These are phyloP conservation scores for Davidsoniella australis DNA, from an alignment of 2,329 filamentous ascomycete species.

Conservation along the genomic window DNA sequence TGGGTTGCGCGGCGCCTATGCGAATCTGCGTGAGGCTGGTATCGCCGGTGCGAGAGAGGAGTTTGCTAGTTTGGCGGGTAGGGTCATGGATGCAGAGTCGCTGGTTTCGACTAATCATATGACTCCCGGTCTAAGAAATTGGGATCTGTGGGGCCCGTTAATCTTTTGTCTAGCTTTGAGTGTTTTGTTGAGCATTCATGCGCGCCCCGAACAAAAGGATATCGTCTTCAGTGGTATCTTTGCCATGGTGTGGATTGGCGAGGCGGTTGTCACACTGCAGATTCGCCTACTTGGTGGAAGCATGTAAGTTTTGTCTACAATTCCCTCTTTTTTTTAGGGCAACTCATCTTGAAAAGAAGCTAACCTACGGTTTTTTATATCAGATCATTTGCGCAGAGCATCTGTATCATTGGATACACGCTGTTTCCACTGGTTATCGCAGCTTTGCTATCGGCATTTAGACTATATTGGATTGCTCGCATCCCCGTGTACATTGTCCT, in stretches of 20 bases:
- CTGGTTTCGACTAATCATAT: conserved; percentile 49
- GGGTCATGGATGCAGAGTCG: conserved; percentile 46
- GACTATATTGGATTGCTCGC: conserved; percentile 60
- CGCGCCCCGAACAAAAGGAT: conserved; percentile 63
- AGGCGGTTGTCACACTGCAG: conserved; percentile 92
- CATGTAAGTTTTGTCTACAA: conserved; percentile 49
- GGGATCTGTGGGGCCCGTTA: conserved; percentile 95
- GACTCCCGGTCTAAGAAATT: conserved; percentile 82
- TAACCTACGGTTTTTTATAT: conserved; percentile 3
- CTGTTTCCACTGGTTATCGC: conserved; percentile 94
- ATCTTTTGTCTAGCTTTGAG: conserved; percentile 85
- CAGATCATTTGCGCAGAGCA: conserved; percentile 92
- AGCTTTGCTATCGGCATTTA: conserved; percentile 68
- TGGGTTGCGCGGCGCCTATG: conserved; percentile 43
- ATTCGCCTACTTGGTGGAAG: conserved; percentile 92
- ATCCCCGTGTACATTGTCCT: conserved; percentile 84
- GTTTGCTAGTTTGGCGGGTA: conserved; percentile 40
- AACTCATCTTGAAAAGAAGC: background rate
- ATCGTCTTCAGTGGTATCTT: conserved; percentile 92
- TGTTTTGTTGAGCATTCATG: conserved; percentile 71
- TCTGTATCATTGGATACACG: conserved; percentile 97
- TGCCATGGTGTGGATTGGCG: conserved; percentile 89
- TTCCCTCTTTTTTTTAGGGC: background rate
- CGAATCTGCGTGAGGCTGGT: conserved; percentile 40
- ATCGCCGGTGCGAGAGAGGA: conserved; percentile 44